A percentile compares a stretch with the other conserved stretches of the same genome.
phyloP scores from a whole-genome alignment of 257 asterid species.

The Mentha longifolia region DNA sequence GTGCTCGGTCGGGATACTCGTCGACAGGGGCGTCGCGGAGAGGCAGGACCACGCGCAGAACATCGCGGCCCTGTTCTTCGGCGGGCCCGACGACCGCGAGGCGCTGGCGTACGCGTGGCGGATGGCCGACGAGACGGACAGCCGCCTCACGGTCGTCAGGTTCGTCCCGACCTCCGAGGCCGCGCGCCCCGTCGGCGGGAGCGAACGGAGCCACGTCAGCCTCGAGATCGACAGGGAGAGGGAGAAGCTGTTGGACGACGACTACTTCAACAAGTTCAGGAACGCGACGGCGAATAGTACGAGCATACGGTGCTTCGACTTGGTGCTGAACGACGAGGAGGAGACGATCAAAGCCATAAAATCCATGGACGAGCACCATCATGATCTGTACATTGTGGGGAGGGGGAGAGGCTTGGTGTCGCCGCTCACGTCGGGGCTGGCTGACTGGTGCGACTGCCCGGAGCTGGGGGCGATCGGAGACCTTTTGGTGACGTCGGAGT shows the following conservation, averaged over 20 bases:
- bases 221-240: conserved; percentile 52
- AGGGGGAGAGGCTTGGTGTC: conserved; percentile 68
- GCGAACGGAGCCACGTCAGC: conserved; percentile 43
- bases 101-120: conserved; percentile 79
- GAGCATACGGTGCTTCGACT: conserved; percentile 49
- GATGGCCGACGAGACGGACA: conserved; percentile 59
- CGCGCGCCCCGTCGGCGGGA: conserved; percentile 1
- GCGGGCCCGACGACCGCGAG: conserved; percentile 92
- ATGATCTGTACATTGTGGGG: conserved; percentile 84
- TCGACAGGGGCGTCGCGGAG: conserved; percentile 59
- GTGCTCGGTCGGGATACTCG: conserved; percentile 82
- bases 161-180: conserved; percentile 59
- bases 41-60: conserved; percentile 46
- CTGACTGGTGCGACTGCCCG: conserved; percentile 97
- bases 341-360: conserved; percentile 75
- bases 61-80: conserved; percentile 63
- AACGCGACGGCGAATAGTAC: conserved; percentile 44
- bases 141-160: conserved; percentile 58
- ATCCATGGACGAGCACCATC: conserved; percentile 60
- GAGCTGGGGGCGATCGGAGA: conserved; percentile 96
- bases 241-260: conserved; percentile 65
- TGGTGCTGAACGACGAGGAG: conserved; percentile 72
- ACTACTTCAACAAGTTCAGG: conserved; percentile 60
- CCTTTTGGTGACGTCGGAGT: conserved; percentile 80
- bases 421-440: conserved; percentile 70